A percentile compares a stretch with the other conserved stretches of the same genome.
phyloP scores from a whole-genome alignment of 768 basidiomycete species.

The Boletus sp. region DNA sequence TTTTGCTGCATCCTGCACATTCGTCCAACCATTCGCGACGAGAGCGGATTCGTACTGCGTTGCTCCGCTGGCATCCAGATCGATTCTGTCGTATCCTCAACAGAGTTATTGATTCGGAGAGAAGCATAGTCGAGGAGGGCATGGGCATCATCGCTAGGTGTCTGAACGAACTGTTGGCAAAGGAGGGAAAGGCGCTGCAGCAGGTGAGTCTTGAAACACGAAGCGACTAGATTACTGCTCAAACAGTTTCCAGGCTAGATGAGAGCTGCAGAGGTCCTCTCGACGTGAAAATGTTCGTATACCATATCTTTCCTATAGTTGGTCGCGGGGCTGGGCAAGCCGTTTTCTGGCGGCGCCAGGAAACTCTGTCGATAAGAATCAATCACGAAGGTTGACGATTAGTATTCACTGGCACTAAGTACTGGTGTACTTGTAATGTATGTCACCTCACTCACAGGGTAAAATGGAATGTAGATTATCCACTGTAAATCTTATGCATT shows the following conservation, averaged over 20 bases:
- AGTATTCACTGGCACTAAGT: constrained; percentile 7
- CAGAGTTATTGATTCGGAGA: constrained; percentile 54
- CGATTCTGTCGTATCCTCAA: constrained; percentile 59
- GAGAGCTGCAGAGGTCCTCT: constrained; percentile 5
- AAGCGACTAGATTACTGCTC: background rate
- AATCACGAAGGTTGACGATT: constrained; percentile 7
- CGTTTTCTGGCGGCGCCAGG: constrained; percentile 19
- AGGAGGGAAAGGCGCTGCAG: constrained; percentile 25
- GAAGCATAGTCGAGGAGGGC: constrained; percentile 52
- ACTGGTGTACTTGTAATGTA: constrained; percentile 9
- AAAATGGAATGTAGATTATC: constrained; percentile 13
- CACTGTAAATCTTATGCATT: too few relatives aligned
- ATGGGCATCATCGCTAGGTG: constrained; percentile 66
- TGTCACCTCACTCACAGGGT: constrained; percentile 1
- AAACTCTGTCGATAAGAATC: constrained; percentile 10
- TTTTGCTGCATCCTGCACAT: constrained; percentile 66
- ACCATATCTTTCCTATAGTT: background rate
- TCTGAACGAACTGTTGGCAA: constrained; percentile 62
- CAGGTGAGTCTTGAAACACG: constrained; percentile 16
- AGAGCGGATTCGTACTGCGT: constrained; percentile 63
- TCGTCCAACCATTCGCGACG: constrained; percentile 56
- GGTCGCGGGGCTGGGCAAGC: constrained; percentile 3
- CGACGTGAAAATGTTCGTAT: background rate
- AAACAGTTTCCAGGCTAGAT: constrained; percentile 15
- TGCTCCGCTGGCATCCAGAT: constrained; percentile 82